Evolutionary conservation across 306 rosid species (phyloP).

Genomic region (Cercis canadensis): DNA sequence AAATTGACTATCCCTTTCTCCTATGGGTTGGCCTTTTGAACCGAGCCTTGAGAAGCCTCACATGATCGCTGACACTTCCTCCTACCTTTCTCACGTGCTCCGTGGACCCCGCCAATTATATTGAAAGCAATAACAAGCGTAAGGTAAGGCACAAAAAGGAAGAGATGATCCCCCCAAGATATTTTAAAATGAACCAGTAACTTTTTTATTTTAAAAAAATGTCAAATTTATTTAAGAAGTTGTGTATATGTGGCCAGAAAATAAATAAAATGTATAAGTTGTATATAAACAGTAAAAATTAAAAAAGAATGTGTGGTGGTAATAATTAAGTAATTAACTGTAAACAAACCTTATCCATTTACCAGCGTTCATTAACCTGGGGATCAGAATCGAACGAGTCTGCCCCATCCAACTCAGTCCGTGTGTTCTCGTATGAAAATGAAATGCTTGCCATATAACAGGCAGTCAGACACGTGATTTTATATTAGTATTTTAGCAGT

Average conservation of each 20-base stretch:
- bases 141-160: no score
- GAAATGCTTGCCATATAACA: neutral
- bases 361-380: slow-evolving; percentile 51
- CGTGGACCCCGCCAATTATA: slow-evolving; percentile 46
- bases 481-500: no score
- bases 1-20: slow-evolving; percentile 39
- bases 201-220: neutral
- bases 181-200: neutral
- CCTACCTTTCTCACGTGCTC: slow-evolving; percentile 80
- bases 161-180: neutral
- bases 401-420: slow-evolving; percentile 41
- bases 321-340: slow-evolving; percentile 29
- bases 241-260: no score
- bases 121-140: no score
- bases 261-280: slow-evolving; percentile 3
- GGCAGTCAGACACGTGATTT: no score
- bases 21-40: slow-evolving; percentile 43
- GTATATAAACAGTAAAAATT: neutral
- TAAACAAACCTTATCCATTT: slow-evolving; percentile 55
- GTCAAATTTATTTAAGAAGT: neutral
- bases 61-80: slow-evolving; percentile 85
- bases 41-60: slow-evolving; percentile 56
- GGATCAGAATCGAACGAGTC: slow-evolving; percentile 58
- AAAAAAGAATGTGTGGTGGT: slow-evolving; percentile 22
- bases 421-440: slow-evolving; percentile 36